Percentiles rank a stretch among this genome's conserved stretches.
Conservation (phyloP, 2,329 filamentous ascomycete species). For the Colletotrichum truncatum region DNA sequence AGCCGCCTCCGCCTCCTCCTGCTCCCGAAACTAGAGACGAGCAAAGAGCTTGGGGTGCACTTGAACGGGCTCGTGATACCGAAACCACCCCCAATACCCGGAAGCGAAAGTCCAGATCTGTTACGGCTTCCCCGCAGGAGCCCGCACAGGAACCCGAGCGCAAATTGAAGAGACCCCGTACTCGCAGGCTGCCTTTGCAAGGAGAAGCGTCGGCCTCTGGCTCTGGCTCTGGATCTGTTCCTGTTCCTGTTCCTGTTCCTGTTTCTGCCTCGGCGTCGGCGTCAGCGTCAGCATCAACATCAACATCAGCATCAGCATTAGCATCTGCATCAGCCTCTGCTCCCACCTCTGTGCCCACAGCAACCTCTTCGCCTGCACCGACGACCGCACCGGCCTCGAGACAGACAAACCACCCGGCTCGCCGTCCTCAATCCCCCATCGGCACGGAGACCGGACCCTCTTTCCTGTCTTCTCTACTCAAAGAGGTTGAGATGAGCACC, state of each 20-base stretch:
- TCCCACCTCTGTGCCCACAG: constrained; percentile 10
- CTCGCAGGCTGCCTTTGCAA: constrained; percentile 68
- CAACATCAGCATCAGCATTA: constrained; percentile 32
- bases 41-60: constrained; percentile 85
- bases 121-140: constrained; percentile 76
- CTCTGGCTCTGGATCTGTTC: constrained; percentile 26
- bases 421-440: constrained; percentile 23
- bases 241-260: not conserved
- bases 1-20: constrained; percentile 37
- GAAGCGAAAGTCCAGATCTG: constrained; percentile 79
- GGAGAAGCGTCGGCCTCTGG: constrained; percentile 57
- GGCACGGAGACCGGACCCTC: constrained; percentile 67
- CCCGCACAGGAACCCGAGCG: constrained; percentile 76
- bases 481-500: constrained; percentile 80
- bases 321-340: constrained; percentile 32
- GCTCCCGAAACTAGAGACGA: constrained; percentile 80
- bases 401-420: constrained; percentile 13
- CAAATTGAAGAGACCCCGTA: constrained; percentile 87
- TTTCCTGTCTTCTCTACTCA: constrained; percentile 86
- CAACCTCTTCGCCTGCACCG: constrained; percentile 34
- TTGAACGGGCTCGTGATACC: constrained; percentile 83
- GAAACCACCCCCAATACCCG: constrained; percentile 63
- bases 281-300: constrained; percentile 39
- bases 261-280: not conserved
- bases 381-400: constrained; percentile 31